phyloP scores from a whole-genome alignment of 805 yeast species.

The Komagataella kurtzmanii region DNA sequence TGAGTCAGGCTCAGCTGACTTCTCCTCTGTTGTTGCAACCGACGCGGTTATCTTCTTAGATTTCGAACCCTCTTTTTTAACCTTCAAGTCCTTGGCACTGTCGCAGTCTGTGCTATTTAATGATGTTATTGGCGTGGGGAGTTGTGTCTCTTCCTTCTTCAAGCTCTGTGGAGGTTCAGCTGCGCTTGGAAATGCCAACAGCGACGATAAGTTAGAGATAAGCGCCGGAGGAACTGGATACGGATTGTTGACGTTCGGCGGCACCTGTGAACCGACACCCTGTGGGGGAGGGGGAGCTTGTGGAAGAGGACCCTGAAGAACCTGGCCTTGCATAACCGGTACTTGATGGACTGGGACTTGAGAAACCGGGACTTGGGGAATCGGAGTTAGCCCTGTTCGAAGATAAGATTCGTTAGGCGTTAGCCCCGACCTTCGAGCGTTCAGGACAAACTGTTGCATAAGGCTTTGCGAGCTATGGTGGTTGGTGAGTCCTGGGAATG shows the following conservation, averaged over 20 bases:
- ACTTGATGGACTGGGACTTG: constrained; percentile 10
- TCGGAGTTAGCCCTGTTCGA: constrained; percentile 64
- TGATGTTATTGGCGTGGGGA: not conserved
- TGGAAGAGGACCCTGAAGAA: not conserved
- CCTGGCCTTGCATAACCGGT: not conserved
- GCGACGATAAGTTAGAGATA: not conserved
- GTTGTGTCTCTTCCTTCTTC: not conserved
- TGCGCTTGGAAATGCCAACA: not conserved
- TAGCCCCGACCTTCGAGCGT: constrained; percentile 38
- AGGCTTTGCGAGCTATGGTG: not conserved
- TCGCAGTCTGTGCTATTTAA: constrained; percentile 9
- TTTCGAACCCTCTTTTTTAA: constrained; percentile 2
- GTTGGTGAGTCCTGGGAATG: not conserved
- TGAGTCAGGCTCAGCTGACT: constrained; percentile 24
- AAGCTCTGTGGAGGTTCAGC: not conserved
- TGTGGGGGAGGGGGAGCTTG: not conserved
- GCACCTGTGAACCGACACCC: not conserved
- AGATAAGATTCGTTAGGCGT: constrained; percentile 68
- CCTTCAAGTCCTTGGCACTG: constrained; percentile 6
- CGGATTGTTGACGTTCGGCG: not conserved
- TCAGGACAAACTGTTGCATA: constrained; percentile 5
- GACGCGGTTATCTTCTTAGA: constrained; percentile 1
- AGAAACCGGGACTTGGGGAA: constrained; percentile 9
- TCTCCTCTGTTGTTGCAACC: constrained; percentile 9
- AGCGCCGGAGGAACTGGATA: not conserved